Percentiles rank a stretch among this genome's conserved stretches.
Evolutionary conservation across 164 flowering plant genomes (phyloP).

Genomic region (Vitis rotundifolia): DNA sequence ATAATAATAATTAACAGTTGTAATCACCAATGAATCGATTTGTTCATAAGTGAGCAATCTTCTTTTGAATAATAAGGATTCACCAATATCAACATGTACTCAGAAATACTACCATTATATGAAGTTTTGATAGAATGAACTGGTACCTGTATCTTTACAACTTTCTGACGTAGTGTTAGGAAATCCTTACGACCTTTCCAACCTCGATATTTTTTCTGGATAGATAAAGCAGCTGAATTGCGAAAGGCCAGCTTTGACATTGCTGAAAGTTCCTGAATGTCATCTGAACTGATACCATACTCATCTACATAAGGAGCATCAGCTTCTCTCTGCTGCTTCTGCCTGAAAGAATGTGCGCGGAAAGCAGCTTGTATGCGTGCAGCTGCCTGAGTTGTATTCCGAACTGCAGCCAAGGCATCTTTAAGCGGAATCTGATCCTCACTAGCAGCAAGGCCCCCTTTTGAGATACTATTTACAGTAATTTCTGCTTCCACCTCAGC

Average conservation of each 20-base stretch:
- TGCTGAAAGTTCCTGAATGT: constrained; percentile 58
- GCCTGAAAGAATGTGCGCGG: constrained; percentile 92
- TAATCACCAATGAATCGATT: too few relatives aligned
- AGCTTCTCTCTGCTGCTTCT: constrained; percentile 49
- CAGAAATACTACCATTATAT: not conserved
- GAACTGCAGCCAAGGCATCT: constrained; percentile 74
- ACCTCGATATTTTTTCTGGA: constrained; percentile 94
- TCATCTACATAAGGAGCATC: constrained; percentile 38
- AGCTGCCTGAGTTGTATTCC: constrained; percentile 96
- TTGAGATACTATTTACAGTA: constrained; percentile 55
- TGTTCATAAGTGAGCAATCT: too few relatives aligned
- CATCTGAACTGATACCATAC: constrained; percentile 49
- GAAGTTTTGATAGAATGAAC: not conserved
- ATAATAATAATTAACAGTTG: too few relatives aligned
- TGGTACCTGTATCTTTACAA: constrained; percentile 89
- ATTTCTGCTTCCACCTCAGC: constrained; percentile 79
- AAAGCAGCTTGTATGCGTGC: constrained; percentile 96
- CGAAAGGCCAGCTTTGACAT: constrained; percentile 63
- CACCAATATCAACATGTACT: too few relatives aligned
- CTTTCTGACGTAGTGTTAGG: constrained; percentile 77
- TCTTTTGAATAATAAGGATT: too few relatives aligned
- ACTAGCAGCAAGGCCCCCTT: constrained; percentile 19
- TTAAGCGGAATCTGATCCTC: constrained; percentile 72
- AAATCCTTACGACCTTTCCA: constrained; percentile 90
- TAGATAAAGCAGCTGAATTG: constrained; percentile 77